Conservation (phyloP, 495 filamentous ascomycete genomes). For the Antarctomyces pellizariae region DNA sequence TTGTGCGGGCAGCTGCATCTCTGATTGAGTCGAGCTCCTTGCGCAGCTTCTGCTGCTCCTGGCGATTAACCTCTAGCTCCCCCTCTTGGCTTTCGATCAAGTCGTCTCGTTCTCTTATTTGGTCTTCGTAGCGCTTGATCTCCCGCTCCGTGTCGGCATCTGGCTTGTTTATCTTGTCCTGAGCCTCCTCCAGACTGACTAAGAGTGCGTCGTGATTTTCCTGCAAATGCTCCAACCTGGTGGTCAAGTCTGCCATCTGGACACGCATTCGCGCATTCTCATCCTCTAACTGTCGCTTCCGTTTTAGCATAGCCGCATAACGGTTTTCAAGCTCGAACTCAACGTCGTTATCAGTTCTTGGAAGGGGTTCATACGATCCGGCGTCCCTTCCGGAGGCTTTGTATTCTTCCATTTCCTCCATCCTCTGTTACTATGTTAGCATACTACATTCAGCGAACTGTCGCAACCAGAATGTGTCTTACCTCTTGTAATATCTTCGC, state of each 20-base stretch:
- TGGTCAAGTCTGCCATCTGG: conserved; percentile 27
- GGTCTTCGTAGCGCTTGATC: conserved; percentile 14
- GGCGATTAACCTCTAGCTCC: conserved; percentile 20
- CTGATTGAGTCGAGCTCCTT: conserved; percentile 35
- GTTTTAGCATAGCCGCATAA: conserved; percentile 14
- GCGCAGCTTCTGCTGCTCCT: conserved; percentile 25
- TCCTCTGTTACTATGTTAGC: background rate
- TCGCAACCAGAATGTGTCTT: background rate
- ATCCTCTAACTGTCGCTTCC: conserved; percentile 18
- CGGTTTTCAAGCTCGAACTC: conserved; percentile 23
- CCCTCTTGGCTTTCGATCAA: conserved; percentile 33
- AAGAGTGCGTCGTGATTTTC: conserved; percentile 31
- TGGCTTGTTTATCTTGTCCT: conserved; percentile 13
- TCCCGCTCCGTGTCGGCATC: conserved; percentile 14
- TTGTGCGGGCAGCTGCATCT: conserved; percentile 19
- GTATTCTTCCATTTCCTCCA: no score
- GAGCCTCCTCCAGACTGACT: conserved; percentile 21
- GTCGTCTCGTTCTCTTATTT: conserved; percentile 22
- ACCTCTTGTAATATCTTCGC: conserved; percentile 27
- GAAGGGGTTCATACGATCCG: conserved; percentile 16
- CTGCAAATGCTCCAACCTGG: conserved; percentile 31
- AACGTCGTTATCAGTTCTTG: conserved; percentile 17
- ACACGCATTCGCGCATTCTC: conserved; percentile 29
- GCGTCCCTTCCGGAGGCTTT: conserved; percentile 10
- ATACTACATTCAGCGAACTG: background rate